phyloP scores from a whole-genome alignment of 768 basidiomycete species.

The Krasilnikovozyma curviuscula region DNA sequence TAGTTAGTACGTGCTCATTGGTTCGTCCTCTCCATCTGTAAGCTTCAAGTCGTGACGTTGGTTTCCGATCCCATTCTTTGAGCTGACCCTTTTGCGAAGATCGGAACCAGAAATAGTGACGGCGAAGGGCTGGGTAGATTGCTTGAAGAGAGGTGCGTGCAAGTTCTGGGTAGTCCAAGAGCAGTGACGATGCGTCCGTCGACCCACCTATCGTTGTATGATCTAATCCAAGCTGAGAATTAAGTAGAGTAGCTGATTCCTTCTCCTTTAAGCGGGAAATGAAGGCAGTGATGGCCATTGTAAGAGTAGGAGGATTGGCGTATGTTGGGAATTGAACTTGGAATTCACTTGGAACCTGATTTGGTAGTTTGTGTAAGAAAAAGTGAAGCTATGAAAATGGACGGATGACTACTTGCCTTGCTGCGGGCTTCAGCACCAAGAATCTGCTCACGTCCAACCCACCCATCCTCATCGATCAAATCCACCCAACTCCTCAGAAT shows the following conservation, averaged over 20 bases:
- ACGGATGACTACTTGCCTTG: constrained; percentile 54
- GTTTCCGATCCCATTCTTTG: constrained; percentile 55
- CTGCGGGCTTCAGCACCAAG: constrained; percentile 90
- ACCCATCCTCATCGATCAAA: constrained; percentile 80
- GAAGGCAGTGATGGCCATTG: constrained; percentile 81
- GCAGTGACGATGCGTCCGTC: constrained; percentile 10
- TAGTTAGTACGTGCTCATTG: constrained; percentile 55
- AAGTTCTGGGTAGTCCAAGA: constrained; percentile 41
- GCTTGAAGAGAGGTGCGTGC: constrained; percentile 51
- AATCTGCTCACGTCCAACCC: constrained; percentile 93
- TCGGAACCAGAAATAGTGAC: constrained; percentile 93
- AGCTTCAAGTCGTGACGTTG: constrained; percentile 53
- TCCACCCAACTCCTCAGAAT: constrained; percentile 78
- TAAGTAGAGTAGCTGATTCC: constrained; percentile 34
- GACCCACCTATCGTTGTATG: constrained; percentile 2
- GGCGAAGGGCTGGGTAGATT: constrained; percentile 64
- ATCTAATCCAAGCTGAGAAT: constrained; percentile 36
- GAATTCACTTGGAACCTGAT: constrained; percentile 68
- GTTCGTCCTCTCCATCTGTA: constrained; percentile 91
- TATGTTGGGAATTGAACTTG: constrained; percentile 82
- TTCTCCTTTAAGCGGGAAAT: constrained; percentile 46
- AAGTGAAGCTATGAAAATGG: neutral
- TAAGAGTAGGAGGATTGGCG: constrained; percentile 85
- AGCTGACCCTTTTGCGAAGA: constrained; percentile 84
- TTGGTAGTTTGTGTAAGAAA: neutral